Percentiles rank a stretch among this genome's conserved stretches.
These are phyloP conservation scores for Podila horticola DNA, from an alignment of 192 early-diverging fungal genomes.

Conservation along the genomic window DNA sequence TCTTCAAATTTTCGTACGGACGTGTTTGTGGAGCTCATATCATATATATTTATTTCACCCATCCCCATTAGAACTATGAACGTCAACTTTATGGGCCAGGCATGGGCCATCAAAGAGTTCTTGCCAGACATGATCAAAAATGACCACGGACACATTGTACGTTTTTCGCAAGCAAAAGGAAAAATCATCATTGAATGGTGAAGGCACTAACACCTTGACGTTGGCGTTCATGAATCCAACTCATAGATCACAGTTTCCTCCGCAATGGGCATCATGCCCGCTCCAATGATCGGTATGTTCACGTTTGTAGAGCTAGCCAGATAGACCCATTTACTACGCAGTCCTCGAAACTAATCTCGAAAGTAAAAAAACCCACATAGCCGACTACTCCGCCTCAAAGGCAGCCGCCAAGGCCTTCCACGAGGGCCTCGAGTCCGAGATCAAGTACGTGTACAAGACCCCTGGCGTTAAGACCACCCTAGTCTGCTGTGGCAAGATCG, in stretches of 20 bases:
- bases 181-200: too few species aligned
- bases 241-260: constrained; percentile 59
- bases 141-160: constrained; percentile 83
- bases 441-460: constrained; percentile 65
- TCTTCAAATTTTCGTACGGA: too few species aligned
- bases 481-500: constrained; percentile 76
- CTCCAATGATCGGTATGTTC: constrained; percentile 30
- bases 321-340: neutral
- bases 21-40: too few species aligned
- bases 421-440: constrained; percentile 82
- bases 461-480: constrained; percentile 75
- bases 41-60: too few species aligned
- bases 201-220: too few species aligned
- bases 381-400: constrained; percentile 84
- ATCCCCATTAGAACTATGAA: constrained; percentile 61
- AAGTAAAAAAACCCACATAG: constrained; percentile 23
- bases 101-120: constrained; percentile 79
- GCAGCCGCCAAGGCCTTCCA: constrained; percentile 77
- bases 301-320: neutral
- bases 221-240: neutral
- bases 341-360: neutral
- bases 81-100: constrained; percentile 80
- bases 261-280: constrained; percentile 38
- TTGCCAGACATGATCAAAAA: constrained; percentile 78
- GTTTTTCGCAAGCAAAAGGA: constrained; percentile 33